A percentile compares a stretch with the other conserved stretches of the same genome.
Conservation (phyloP, 225 moss, liverwort and hornwort species). For the Takakia lepidozioides region DNA sequence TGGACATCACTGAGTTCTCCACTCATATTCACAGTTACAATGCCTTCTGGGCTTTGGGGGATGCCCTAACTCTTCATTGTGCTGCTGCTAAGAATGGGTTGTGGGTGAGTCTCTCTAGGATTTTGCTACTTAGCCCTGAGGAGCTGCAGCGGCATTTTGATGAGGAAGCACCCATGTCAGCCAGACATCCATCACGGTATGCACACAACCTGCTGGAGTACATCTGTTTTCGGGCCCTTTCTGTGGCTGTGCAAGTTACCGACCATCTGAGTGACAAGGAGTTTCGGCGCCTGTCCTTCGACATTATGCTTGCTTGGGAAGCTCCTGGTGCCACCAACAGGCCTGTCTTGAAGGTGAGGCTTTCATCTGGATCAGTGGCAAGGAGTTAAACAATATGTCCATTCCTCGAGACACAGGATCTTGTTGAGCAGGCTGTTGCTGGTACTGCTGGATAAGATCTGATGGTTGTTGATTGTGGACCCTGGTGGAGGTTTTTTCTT, state of each 20-base stretch:
- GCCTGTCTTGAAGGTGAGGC: constrained; percentile 66
- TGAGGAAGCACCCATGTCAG: constrained; percentile 63
- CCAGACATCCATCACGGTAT: constrained; percentile 65
- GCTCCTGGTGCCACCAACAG: constrained; percentile 81
- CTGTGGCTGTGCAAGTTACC: constrained; percentile 74
- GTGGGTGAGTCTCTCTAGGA: too few relatives aligned
- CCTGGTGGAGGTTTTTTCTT: too few relatives aligned
- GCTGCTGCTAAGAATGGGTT: too few relatives aligned
- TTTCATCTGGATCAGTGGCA: too few relatives aligned
- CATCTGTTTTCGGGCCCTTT: constrained; percentile 83
- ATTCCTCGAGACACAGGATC: too few relatives aligned
- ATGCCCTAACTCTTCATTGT: too few relatives aligned
- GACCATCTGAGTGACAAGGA: constrained; percentile 77
- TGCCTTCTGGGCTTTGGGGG: too few relatives aligned
- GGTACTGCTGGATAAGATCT: not conserved
- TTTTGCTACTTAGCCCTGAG: constrained; percentile 70
- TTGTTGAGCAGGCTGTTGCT: not conserved
- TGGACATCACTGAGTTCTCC: too few relatives aligned
- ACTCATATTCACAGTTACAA: too few relatives aligned
- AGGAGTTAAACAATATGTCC: too few relatives aligned
- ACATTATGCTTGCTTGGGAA: constrained; percentile 99
- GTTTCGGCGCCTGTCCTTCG: constrained; percentile 81
- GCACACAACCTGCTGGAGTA: constrained; percentile 89
- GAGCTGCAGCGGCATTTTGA: constrained; percentile 92
- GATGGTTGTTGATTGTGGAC: too few relatives aligned